These are phyloP conservation scores for Strobilomyces dryophilus DNA, from an alignment of 768 basidiomycete species.

Conservation along the genomic window DNA sequence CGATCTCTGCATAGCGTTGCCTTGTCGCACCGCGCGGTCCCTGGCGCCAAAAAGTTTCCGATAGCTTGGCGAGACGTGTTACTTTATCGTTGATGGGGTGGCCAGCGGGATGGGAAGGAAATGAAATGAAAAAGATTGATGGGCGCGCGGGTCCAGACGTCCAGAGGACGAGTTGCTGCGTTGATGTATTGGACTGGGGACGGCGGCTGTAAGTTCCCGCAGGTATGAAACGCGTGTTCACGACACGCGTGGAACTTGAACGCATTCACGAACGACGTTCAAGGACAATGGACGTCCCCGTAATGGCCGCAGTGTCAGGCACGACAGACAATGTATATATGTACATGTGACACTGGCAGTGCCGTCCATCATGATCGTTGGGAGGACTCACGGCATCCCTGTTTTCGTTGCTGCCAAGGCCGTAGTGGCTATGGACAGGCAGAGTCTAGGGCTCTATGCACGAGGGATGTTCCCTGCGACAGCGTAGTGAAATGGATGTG, in stretches of 20 bases:
- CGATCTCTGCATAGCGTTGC: conserved; percentile 3
- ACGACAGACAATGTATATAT: neutral
- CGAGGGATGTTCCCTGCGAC: too few relatives aligned
- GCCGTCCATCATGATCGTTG: conserved; percentile 1
- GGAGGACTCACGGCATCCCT: conserved; percentile 10
- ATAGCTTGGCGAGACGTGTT: conserved; percentile 4
- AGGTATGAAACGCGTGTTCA: conserved; percentile 9
- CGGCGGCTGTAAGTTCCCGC: conserved; percentile 7
- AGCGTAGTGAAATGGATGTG: neutral
- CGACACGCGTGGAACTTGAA: conserved; percentile 1
- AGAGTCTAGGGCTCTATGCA: neutral
- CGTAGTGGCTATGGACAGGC: neutral
- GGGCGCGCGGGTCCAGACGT: neutral
- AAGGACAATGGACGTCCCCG: neutral
- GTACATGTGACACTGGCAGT: too few relatives aligned
- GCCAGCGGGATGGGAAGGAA: neutral
- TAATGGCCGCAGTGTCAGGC: conserved; percentile 1
- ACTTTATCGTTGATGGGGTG: neutral
- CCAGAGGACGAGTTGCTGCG: neutral
- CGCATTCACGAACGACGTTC: neutral
- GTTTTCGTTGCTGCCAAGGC: conserved; percentile 8
- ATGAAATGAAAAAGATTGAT: neutral
- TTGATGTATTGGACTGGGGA: neutral
- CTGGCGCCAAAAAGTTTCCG: conserved; percentile 13
- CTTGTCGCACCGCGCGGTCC: neutral